Evolutionary conservation across 148 eudicot genomes (phyloP), one percentile per base, ranked within the genome.

Genomic region (Vaccinium darrowii): DNA sequence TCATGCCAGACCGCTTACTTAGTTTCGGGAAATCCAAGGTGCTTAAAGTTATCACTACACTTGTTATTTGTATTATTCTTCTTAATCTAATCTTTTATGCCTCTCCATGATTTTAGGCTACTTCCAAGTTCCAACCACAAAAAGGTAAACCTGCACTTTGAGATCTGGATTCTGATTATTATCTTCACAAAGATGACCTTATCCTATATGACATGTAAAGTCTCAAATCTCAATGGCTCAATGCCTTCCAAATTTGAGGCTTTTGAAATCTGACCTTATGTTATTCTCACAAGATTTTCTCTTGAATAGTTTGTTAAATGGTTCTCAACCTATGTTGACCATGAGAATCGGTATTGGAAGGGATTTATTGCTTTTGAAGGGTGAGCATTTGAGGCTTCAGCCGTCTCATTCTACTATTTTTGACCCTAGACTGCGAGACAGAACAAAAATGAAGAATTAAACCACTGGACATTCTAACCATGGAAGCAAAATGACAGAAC

Each of bases 141-240:
- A 98, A 97, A 84, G 98, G 99, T 84, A 97, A 93, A 90, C 94
- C 99, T 88, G 96, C 99, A 84, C 92, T 97, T 30, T 97, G 99
- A 98, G 99, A 97, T 80, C 90, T 97, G 87, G 99, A 97, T 91
- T 95, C 99, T 88, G 99, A 97, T 88, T 97, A 97, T 89, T 97
- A 97, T 88, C 98, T 97, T 77, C 99, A 97, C 76, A 95, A 95
- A 80, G 98, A 97, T 85, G 98, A 93, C 69, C 85, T 90, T 81
- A 75, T 89, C 78, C 88, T 89, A 36, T 88, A 83, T 84, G 88
- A 77, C 56, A 73, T 93, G 99, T 97, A 87, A 87, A 49, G 30
- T 30, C 30, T 30, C 30, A 30, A 30, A 30, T 30, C 30, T 30
- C 30, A 30, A 30, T 30, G 30, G n/a, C 30, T 82, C 8, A 39